Conservation (phyloP, 768 basidiomycete species). For the Lactarius pseudohatsudake region DNA sequence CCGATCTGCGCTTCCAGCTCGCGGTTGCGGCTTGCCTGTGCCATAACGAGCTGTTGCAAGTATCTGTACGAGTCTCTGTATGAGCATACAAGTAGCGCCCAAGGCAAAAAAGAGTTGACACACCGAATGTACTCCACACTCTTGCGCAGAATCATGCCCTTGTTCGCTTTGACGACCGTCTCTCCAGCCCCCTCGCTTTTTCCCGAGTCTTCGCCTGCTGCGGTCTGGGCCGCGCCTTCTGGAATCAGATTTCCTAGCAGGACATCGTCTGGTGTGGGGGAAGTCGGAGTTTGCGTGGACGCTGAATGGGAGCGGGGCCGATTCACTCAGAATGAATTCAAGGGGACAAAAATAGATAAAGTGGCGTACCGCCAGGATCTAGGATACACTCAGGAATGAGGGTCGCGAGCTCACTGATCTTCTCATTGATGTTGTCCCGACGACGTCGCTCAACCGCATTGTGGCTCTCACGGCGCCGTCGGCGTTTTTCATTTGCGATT, state of each 20-base stretch:
- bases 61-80: conserved; percentile 44
- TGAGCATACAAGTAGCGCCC: conserved; percentile 2
- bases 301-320: conserved; percentile 2
- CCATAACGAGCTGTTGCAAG: conserved; percentile 81
- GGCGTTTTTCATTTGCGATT: conserved; percentile 78
- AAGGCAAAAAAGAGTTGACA: conserved; percentile 12
- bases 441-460: conserved; percentile 89
- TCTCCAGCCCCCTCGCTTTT: conserved; percentile 39
- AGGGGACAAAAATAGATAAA: conserved; percentile 13
- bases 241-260: conserved; percentile 28
- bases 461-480: conserved; percentile 80
- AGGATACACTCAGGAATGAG: conserved; percentile 86
- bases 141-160: conserved; percentile 88
- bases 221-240: conserved; percentile 12
- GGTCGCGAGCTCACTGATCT: conserved; percentile 86
- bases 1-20: conserved; percentile 72
- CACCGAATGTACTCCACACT: conserved; percentile 51
- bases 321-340: not conserved
- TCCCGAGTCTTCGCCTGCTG: conserved; percentile 30
- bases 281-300: conserved; percentile 27
- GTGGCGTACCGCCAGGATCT: conserved; percentile 49
- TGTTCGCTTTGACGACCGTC: conserved; percentile 80
- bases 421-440: conserved; percentile 94
- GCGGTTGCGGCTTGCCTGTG: conserved; percentile 73
- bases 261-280: conserved; percentile 30